Evolutionary conservation across 208 protist species (phyloP).

Genomic region (Leishmania major): DNA sequence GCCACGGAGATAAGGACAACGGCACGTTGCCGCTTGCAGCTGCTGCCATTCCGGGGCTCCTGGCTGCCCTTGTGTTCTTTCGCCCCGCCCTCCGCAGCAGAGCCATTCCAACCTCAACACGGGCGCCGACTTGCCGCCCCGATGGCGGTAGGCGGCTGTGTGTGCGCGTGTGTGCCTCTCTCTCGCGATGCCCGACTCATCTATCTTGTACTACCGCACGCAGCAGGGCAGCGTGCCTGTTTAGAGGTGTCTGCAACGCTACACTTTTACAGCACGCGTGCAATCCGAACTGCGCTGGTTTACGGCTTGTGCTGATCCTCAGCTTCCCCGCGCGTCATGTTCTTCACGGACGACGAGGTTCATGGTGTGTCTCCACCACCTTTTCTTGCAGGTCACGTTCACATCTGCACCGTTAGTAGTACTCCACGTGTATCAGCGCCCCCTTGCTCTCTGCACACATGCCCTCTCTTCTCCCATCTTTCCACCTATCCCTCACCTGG

Average conservation of each 20-base stretch:
- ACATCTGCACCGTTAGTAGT: neutral
- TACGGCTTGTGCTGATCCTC: neutral
- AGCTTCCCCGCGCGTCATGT: neutral
- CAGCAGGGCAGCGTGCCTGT: neutral
- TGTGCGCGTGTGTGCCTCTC: neutral
- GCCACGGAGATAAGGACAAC: neutral
- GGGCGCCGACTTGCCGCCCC: neutral
- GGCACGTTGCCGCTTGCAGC: neutral
- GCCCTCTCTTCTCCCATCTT: neutral
- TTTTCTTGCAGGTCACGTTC: neutral
- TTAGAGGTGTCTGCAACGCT: neutral
- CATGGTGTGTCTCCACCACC: neutral
- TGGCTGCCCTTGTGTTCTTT: neutral
- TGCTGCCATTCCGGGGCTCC: neutral
- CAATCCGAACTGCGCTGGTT: neutral
- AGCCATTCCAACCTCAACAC: neutral
- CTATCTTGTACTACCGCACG: neutral
- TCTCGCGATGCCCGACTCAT: neutral
- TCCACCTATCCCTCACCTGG: neutral
- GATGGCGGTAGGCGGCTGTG: neutral
- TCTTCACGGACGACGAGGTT: neutral
- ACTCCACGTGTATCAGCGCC: neutral
- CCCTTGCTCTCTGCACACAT: neutral
- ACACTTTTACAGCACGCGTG: neutral
- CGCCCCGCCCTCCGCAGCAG: neutral